Evolutionary conservation across 768 basidiomycete genomes (phyloP), one percentile per base, ranked within the genome.

Genomic region (Lactarius tabidus): DNA sequence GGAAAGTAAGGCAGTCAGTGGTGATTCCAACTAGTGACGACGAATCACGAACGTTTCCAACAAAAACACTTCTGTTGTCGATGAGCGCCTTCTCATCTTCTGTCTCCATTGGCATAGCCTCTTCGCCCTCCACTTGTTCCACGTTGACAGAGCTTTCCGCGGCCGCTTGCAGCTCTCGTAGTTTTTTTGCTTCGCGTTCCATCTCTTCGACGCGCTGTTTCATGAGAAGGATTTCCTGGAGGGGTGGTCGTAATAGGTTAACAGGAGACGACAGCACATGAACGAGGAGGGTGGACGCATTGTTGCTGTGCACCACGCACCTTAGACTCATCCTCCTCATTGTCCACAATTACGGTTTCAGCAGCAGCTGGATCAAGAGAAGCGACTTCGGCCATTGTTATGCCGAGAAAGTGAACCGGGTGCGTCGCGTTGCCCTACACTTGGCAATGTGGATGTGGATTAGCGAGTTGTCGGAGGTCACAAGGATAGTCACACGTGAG

Each of bases 151-250:
- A 84, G 70, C 84, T 78, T 72, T 86, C 86, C 64, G 85, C 89
- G 29, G 87, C 87, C 48, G 90, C 91, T 70, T 94, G 92, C 58
- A 95, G 82, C 74, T 95, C 91, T 58, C 91, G 82, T 69, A 95
- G 77, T 74, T 93, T 94, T 76, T 85, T 88, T 2, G 93, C 93
- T 75, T 95, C 93, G 60, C 85, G 80, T 75, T 95, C 93, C 93
- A 95, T 95, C 77, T 95, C 93, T 71, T 88, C 91, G 8, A 95
- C 93, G 63, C 93, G 81, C 70, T 91, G 89, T 77, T 93, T 94
- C 93, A 95, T 95, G 70, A 91, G 83, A 73, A 85, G 79, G 62
- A 95, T 90, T 82, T 95, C 93, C 88, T 92, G 72, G 52, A 43
- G 28, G 23, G n/a, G 29, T 54, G 60, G 48, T 39, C 45, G 63